phyloP scores from a whole-genome alignment of 2,329 filamentous ascomycete genomes.

The Cercospora sp. region DNA sequence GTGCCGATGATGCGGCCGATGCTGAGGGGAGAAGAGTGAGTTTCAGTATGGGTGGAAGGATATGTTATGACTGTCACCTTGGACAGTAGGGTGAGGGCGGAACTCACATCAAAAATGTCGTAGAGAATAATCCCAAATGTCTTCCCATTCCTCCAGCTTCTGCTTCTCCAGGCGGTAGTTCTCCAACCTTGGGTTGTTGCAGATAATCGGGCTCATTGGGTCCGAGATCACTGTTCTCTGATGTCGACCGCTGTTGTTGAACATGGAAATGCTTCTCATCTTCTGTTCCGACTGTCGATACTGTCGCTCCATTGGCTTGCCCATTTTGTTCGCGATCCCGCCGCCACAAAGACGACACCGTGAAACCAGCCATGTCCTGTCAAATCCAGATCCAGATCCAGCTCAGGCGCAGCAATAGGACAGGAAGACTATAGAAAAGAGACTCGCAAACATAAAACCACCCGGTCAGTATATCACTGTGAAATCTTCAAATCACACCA shows the following conservation, averaged over 20 bases:
- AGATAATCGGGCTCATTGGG: neutral
- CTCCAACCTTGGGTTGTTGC: slow-evolving; percentile 10
- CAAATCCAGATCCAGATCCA: neutral
- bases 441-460: neutral
- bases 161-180: slow-evolving; percentile 13
- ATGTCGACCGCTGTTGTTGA: neutral
- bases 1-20: slow-evolving; percentile 23
- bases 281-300: neutral
- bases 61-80: no score
- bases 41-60: neutral
- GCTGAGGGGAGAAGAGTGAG: neutral
- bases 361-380: neutral
- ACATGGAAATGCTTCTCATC: neutral
- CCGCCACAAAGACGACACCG: neutral
- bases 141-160: slow-evolving; percentile 20
- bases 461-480: neutral
- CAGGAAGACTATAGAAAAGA: neutral
- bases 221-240: neutral
- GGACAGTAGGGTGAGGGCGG: neutral
- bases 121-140: slow-evolving; percentile 23
- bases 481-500: neutral
- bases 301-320: neutral
- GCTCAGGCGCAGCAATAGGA: neutral
- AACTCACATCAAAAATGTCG: slow-evolving; percentile 19
- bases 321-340: neutral